Evolutionary conservation across 2,329 filamentous ascomycete genomes (phyloP).

Genomic region (Spiromastix sp.): DNA sequence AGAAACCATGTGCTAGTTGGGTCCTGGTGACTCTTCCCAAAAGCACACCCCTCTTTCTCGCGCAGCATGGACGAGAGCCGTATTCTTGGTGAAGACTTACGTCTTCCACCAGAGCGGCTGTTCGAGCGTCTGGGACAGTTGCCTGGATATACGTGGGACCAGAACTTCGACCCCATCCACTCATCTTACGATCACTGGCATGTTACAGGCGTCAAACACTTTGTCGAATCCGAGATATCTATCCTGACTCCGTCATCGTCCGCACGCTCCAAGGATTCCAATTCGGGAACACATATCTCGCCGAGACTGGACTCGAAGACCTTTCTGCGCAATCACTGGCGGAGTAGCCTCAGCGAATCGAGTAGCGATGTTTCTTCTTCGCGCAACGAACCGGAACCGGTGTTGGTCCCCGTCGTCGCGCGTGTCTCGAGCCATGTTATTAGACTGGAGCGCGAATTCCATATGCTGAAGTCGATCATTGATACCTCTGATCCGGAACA

Average conservation of each 20-base stretch:
- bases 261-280: slow-evolving; percentile 33
- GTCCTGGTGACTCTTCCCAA: neutral
- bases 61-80: slow-evolving; percentile 17
- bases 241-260: slow-evolving; percentile 29
- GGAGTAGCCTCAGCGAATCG: slow-evolving; percentile 42
- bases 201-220: slow-evolving; percentile 51
- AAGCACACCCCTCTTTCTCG: neutral
- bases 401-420: slow-evolving; percentile 60
- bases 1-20: no score
- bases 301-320: slow-evolving; percentile 32
- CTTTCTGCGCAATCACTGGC: slow-evolving; percentile 34
- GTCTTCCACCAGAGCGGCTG: slow-evolving; percentile 53
- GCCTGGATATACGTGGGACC: slow-evolving; percentile 68
- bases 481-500: slow-evolving; percentile 61
- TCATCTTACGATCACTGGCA: slow-evolving; percentile 85
- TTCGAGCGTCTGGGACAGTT: slow-evolving; percentile 64
- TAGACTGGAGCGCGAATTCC: slow-evolving; percentile 77
- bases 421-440: slow-evolving; percentile 73
- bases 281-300: slow-evolving; percentile 33
- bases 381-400: slow-evolving; percentile 27
- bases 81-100: slow-evolving; percentile 36
- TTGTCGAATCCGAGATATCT: slow-evolving; percentile 35
- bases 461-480: slow-evolving; percentile 65
- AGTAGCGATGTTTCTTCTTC: slow-evolving; percentile 34
- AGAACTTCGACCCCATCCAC: slow-evolving; percentile 39